These are phyloP conservation scores for Carex myosuroides DNA, from an alignment of 176 grass and related monocot genomes.

Conservation along the genomic window DNA sequence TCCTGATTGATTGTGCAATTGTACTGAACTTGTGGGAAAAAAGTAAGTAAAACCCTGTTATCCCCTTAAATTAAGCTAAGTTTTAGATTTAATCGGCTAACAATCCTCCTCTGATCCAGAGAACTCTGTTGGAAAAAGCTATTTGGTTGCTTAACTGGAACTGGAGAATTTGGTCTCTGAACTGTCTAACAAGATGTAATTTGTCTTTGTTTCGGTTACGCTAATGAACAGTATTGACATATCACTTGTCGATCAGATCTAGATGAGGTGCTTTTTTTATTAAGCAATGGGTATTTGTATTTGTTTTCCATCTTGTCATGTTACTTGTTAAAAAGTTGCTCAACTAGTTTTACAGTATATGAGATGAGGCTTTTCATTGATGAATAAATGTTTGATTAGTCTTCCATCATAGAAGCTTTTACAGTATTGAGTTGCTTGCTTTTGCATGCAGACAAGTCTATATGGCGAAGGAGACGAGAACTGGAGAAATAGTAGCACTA, in stretches of 20 bases:
- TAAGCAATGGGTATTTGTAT: no score
- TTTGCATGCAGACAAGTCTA: conserved; percentile 49
- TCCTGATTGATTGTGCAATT: background rate
- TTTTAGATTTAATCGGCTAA: background rate
- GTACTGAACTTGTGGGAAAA: background rate
- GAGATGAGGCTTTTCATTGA: background rate
- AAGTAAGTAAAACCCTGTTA: background rate
- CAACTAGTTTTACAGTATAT: background rate
- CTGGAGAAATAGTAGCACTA: conserved; percentile 71
- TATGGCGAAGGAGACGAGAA: conserved; percentile 80
- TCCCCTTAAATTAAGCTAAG: background rate
- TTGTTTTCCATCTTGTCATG: background rate
- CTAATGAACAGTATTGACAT: background rate
- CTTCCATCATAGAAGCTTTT: background rate
- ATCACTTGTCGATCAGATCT: background rate
- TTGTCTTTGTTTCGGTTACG: background rate
- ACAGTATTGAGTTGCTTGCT: background rate
- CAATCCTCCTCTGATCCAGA: background rate
- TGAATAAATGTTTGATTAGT: background rate
- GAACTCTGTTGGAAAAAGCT: background rate
- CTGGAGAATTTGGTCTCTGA: background rate
- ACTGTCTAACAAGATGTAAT: background rate
- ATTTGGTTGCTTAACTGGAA: background rate
- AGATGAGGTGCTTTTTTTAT: background rate
- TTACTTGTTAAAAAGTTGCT: background rate